These are phyloP conservation scores for Knufia fluminis DNA, from an alignment of 2,329 filamentous ascomycete genomes.

Conservation along the genomic window DNA sequence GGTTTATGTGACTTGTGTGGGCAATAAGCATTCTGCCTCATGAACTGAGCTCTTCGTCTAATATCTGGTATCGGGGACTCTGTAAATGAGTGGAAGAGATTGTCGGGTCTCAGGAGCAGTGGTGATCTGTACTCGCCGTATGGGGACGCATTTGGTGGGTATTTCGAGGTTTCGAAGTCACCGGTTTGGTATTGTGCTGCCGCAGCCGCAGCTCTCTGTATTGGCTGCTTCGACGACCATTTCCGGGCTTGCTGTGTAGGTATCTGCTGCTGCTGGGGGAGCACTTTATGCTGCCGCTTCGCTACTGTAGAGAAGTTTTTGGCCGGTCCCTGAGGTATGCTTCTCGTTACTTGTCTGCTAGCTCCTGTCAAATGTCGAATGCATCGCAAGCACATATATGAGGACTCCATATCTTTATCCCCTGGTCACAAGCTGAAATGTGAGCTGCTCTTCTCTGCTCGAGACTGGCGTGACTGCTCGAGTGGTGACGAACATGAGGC, in stretches of 20 bases:
- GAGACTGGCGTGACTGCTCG: not conserved
- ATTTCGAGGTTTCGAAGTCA: slow-evolving; percentile 20
- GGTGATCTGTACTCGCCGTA: slow-evolving; percentile 23
- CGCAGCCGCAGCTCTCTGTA: slow-evolving; percentile 12
- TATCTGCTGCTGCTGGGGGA: slow-evolving; percentile 5
- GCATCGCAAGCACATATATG: slow-evolving; percentile 10
- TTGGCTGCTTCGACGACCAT: slow-evolving; percentile 7
- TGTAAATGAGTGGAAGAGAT: slow-evolving; percentile 89
- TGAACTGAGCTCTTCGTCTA: slow-evolving; percentile 76
- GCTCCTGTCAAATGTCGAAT: slow-evolving; percentile 2
- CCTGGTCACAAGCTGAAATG: not conserved
- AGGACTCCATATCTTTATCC: slow-evolving; percentile 5
- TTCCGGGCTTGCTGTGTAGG: slow-evolving; percentile 13
- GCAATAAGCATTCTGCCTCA: slow-evolving; percentile 87
- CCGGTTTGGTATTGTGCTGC: slow-evolving; percentile 12
- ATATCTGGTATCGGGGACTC: slow-evolving; percentile 83
- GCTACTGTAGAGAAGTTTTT: slow-evolving; percentile 9
- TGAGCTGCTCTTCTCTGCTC: not conserved
- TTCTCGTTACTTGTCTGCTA: slow-evolving; percentile 1
- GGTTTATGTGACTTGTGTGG: slow-evolving; percentile 80
- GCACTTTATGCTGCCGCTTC: slow-evolving; percentile 9
- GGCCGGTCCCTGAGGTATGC: not conserved
- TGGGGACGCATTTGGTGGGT: slow-evolving; percentile 13
- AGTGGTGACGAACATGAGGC: not conserved
- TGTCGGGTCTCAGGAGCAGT: slow-evolving; percentile 55